A percentile compares a stretch with the other conserved stretches of the same genome.
These are phyloP conservation scores for Musa acuminata DNA, from an alignment of 176 grass and related monocot species.

Conservation along the genomic window DNA sequence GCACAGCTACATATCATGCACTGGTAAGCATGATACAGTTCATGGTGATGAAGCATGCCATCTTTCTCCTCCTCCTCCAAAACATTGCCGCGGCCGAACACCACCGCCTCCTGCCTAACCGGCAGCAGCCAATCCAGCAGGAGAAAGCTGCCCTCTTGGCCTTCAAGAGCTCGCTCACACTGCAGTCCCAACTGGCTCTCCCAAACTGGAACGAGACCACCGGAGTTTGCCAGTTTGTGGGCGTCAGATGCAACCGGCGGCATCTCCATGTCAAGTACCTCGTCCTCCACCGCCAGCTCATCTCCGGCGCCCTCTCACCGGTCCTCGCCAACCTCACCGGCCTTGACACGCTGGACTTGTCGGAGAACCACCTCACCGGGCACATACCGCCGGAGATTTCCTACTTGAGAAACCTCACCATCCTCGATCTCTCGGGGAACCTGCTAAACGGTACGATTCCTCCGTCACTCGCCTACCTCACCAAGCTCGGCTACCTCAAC, in stretches of 20 bases:
- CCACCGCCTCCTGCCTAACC: background rate
- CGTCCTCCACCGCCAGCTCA: slow-evolving; percentile 4
- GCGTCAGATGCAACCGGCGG: slow-evolving; percentile 43
- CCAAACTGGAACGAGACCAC: slow-evolving; percentile 66
- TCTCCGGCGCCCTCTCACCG: slow-evolving; percentile 26
- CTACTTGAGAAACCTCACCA: background rate
- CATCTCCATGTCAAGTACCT: slow-evolving; percentile 36
- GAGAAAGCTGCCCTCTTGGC: slow-evolving; percentile 54
- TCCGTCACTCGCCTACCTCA: slow-evolving; percentile 29
- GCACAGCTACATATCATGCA: background rate
- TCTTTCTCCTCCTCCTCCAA: slow-evolving; percentile 25
- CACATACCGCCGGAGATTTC: slow-evolving; percentile 51
- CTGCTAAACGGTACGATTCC: slow-evolving; percentile 37
- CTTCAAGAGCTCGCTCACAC: slow-evolving; percentile 37
- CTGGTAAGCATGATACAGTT: slow-evolving; percentile 27
- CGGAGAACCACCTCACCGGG: slow-evolving; percentile 38
- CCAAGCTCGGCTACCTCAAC: slow-evolving; percentile 12
- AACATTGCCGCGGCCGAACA: slow-evolving; percentile 2
- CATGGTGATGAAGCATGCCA: slow-evolving; percentile 23
- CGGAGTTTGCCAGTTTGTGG: slow-evolving; percentile 47
- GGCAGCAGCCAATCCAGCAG: slow-evolving; percentile 15
- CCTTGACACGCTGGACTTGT: slow-evolving; percentile 41
- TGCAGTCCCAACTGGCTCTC: slow-evolving; percentile 22
- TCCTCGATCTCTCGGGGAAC: slow-evolving; percentile 32
- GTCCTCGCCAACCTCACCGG: slow-evolving; percentile 33